These are phyloP conservation scores for Endotrypanum monterogeii DNA, from an alignment of 208 protist species.

Conservation along the genomic window DNA sequence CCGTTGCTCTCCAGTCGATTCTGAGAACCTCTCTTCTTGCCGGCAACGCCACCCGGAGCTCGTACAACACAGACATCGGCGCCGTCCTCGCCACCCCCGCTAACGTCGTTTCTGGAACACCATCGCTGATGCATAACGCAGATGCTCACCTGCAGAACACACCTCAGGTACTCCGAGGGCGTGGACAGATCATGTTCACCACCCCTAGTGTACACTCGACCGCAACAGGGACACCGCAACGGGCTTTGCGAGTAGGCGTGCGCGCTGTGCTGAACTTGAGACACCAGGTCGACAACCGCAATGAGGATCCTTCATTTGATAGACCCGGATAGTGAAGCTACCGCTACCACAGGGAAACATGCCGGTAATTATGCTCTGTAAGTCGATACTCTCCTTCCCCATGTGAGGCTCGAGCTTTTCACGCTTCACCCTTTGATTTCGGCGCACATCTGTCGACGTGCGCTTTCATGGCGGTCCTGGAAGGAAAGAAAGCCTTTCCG, in stretches of 20 bases:
- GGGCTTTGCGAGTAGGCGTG: slow-evolving; percentile 6
- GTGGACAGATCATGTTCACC: slow-evolving; percentile 22
- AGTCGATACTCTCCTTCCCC: too few species aligned
- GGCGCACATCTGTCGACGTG: too few species aligned
- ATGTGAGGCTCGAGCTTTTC: too few species aligned
- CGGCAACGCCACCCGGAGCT: neutral
- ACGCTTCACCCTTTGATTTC: too few species aligned
- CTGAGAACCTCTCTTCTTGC: slow-evolving; percentile 26
- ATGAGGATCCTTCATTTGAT: neutral
- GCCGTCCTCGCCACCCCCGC: too few species aligned
- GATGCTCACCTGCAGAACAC: neutral
- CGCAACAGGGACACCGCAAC: neutral
- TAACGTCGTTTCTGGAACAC: neutral
- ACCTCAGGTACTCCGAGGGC: slow-evolving; percentile 17
- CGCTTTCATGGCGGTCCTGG: too few species aligned
- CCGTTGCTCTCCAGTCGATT: slow-evolving; percentile 19
- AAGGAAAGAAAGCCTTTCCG: too few species aligned
- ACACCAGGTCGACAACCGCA: neutral
- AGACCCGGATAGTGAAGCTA: too few species aligned
- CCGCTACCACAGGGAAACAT: too few species aligned
- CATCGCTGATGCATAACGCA: neutral
- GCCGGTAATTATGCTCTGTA: too few species aligned
- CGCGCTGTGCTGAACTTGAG: neutral
- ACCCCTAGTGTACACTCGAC: slow-evolving; percentile 8
- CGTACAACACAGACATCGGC: too few species aligned